Evolutionary conservation across 2,329 filamentous ascomycete genomes (phyloP).

Genomic region (Hymenotorrendiella dingleyae): DNA sequence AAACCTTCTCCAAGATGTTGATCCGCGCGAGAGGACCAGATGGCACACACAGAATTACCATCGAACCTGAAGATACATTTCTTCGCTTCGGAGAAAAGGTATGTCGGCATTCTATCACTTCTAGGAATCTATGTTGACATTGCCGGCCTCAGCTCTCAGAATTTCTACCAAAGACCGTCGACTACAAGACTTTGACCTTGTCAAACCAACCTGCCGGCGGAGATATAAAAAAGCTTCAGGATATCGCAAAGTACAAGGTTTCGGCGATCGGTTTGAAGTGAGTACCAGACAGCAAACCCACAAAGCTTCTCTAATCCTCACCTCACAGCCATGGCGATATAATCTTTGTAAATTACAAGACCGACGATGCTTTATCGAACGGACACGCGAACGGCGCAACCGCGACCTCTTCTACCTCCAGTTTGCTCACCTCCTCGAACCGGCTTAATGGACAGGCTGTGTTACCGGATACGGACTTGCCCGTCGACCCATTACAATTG

Average conservation of each 20-base stretch:
- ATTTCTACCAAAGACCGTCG: constrained; percentile 56
- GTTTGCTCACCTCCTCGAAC: constrained; percentile 44
- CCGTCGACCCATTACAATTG: constrained; percentile 49
- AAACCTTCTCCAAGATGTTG: constrained; percentile 67
- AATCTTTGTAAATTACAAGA: constrained; percentile 77
- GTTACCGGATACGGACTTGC: constrained; percentile 59
- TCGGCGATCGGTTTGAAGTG: constrained; percentile 56
- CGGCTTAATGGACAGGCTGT: constrained; percentile 75
- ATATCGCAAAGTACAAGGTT: constrained; percentile 51
- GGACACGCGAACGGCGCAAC: constrained; percentile 38
- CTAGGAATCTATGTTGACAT: no score
- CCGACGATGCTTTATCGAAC: constrained; percentile 43
- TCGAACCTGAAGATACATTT: constrained; percentile 71
- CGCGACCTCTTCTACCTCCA: constrained; percentile 25
- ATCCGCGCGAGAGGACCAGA: constrained; percentile 63
- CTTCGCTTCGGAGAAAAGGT: constrained; percentile 51
- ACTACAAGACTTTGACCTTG: constrained; percentile 52
- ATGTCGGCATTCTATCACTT: no score
- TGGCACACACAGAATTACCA: constrained; percentile 81
- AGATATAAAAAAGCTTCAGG: constrained; percentile 52
- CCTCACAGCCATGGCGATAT: constrained; percentile 74
- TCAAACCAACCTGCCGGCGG: constrained; percentile 55
- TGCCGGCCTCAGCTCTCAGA: constrained; percentile 45
- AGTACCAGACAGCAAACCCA: constrained; percentile 14
- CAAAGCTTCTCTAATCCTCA: background rate